phyloP scores from a whole-genome alignment of 768 basidiomycete species.

The Suillus paluster region DNA sequence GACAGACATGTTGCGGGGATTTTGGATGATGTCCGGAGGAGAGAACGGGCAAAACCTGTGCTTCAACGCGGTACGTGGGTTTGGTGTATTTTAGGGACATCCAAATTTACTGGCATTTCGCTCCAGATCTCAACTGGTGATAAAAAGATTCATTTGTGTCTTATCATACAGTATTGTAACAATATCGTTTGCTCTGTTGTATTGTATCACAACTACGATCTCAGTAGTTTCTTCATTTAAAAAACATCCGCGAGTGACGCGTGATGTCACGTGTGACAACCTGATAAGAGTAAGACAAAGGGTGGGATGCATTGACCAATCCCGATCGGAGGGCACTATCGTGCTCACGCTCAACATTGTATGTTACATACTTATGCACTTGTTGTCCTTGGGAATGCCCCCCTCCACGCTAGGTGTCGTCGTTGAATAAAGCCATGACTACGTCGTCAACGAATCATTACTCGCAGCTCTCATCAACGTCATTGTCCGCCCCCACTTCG shows the following conservation, averaged over 20 bases:
- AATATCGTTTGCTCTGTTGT: background rate
- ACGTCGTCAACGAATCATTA: slow-evolving; percentile 14
- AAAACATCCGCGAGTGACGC: too few species aligned
- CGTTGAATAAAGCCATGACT: slow-evolving; percentile 24
- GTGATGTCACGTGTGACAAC: background rate
- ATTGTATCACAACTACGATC: background rate
- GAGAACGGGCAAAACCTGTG: slow-evolving; percentile 17
- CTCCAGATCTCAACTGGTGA: slow-evolving; percentile 34
- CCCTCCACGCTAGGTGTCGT: slow-evolving; percentile 2
- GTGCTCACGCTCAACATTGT: background rate
- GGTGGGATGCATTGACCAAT: too few species aligned
- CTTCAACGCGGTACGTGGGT: slow-evolving; percentile 20
- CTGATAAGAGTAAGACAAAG: background rate
- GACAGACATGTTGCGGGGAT: slow-evolving; percentile 62
- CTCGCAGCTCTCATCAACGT: slow-evolving; percentile 9
- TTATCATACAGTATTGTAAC: background rate
- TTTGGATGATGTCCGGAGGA: slow-evolving; percentile 34
- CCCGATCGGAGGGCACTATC: background rate
- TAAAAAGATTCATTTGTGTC: background rate
- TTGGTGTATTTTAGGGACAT: background rate
- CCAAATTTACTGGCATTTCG: background rate
- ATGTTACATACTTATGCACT: slow-evolving; percentile 8
- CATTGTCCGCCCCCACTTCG: slow-evolving; percentile 4
- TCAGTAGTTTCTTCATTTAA: background rate
- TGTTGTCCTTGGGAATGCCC: slow-evolving; percentile 19